Evolutionary conservation across 306 rosid species (phyloP), one percentile per base, ranked within the genome.

Genomic region (Cicer judaicum): DNA sequence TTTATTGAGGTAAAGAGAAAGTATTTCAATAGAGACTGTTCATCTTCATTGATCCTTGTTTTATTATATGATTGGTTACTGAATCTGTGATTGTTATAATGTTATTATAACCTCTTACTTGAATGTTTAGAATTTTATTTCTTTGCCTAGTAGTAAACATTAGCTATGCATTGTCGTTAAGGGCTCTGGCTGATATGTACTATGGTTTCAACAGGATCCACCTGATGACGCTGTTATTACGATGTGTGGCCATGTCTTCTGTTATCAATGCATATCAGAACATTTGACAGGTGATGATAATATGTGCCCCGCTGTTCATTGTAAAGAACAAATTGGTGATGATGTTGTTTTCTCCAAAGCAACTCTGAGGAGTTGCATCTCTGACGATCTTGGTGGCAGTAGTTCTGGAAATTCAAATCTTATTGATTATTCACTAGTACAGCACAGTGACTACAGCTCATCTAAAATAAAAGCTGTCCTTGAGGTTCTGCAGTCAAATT

Each of bases 231-330:
- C 98, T 64, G 96, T 92, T 83, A 85, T 92, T 73, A 90, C 98
- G 0, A 84, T 88, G 93, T 94, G 99, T 76, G 87, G 96, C 71
- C 99, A 94, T 85, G 95, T 92, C 77, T 92, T 90, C 88, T 94
- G 99, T 85, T 87, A 86, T 80, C 93, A 92, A 73, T 94, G 99
- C 71, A 89, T 94, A 44, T 89, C 95, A 21, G 99, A 94, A 49
- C 77, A 72, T 85, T 64, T 92, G 93, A 87, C 92, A 0, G 90
- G 93, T 14, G 96, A 90, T 77, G 96, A 94, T 43, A 90, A 83
- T 79, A 85, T 38, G 63, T 94, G 99, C 79, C 98, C 98, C 15
- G 96, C 88, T 53, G 53, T 14, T 57, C 87, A 68, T 75, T 94
- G 99, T 75, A 92, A 89, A 75, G 87, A 85, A 80, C 88, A 73